Conservation (phyloP, 768 basidiomycete species). For the Antrodiella citrinella region DNA sequence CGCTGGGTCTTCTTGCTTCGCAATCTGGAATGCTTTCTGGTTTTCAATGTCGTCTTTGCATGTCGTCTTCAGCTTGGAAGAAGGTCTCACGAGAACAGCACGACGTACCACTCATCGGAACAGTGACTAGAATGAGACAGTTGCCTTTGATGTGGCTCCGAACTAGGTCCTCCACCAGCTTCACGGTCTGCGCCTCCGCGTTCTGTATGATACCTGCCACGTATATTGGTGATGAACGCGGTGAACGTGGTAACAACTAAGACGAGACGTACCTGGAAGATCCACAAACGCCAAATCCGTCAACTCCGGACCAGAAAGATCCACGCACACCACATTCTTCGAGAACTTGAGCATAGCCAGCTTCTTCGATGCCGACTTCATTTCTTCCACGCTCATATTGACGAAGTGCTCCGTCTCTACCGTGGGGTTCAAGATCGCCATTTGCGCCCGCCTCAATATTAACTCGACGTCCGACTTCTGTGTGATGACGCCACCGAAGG, state of each 20-base stretch:
- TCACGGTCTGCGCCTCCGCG: conserved; percentile 28
- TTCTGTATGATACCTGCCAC: conserved; percentile 49
- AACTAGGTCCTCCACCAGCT: conserved; percentile 40
- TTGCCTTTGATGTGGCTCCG: conserved; percentile 39
- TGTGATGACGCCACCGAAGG: conserved; percentile 36
- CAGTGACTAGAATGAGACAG: conserved; percentile 53
- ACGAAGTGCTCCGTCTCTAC: conserved; percentile 20
- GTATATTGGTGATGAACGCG: neutral
- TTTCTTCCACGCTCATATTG: neutral
- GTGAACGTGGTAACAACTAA: neutral
- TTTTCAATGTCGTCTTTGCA: conserved; percentile 57
- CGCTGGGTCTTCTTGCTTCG: conserved; percentile 39
- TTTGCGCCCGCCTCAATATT: conserved; percentile 51
- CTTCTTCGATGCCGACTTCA: neutral
- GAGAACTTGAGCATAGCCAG: conserved; percentile 17
- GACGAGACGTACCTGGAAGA: conserved; percentile 19
- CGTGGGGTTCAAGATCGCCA: conserved; percentile 45
- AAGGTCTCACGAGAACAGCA: neutral
- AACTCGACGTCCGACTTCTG: conserved; percentile 39
- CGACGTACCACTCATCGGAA: conserved; percentile 52
- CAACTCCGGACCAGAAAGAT: conserved; percentile 20
- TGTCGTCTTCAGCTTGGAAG: neutral
- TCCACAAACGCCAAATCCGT: conserved; percentile 25
- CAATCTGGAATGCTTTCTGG: conserved; percentile 47
- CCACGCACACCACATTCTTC: conserved; percentile 19